These are phyloP conservation scores for Claviceps sorghi DNA, from an alignment of 2,329 filamentous ascomycete genomes.

Conservation along the genomic window DNA sequence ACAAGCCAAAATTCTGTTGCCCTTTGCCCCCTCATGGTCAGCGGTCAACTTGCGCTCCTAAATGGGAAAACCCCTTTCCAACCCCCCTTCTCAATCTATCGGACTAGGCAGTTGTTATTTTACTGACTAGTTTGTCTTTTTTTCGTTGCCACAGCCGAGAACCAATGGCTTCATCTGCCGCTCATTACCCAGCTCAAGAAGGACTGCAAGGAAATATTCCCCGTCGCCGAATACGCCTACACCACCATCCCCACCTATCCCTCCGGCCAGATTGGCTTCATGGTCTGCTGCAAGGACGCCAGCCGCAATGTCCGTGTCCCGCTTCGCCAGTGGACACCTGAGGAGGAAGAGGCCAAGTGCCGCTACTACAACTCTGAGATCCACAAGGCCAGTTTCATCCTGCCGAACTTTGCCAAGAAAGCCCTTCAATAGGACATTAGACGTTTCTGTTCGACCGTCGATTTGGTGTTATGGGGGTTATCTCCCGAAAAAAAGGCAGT, in stretches of 20 bases:
- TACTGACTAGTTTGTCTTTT: constrained; percentile 5
- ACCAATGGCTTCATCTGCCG: constrained; percentile 95
- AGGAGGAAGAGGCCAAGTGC: constrained; percentile 89
- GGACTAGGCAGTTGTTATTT: constrained; percentile 4
- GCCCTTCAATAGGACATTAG: constrained; percentile 36
- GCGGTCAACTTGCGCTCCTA: background rate
- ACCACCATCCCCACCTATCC: constrained; percentile 99
- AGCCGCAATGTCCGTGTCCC: constrained; percentile 73
- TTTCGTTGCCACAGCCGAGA: constrained; percentile 55
- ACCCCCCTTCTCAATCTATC: background rate
- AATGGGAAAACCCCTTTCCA: background rate
- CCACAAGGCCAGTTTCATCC: constrained; percentile 83
- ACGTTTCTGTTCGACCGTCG: background rate
- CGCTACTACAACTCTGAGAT: constrained; percentile 96
- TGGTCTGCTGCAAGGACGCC: constrained; percentile 96
- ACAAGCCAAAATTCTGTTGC: background rate
- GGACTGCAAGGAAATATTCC: constrained; percentile 93
- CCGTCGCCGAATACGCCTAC: constrained; percentile 94
- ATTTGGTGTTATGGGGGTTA: too few relatives aligned
- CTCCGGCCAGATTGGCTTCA: constrained; percentile 98
- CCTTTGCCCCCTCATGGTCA: background rate
- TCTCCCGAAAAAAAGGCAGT: background rate
- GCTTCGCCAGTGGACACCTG: constrained; percentile 61
- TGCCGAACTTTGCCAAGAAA: constrained; percentile 88
- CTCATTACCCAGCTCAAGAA: constrained; percentile 94